Base-by-base conservation (phyloP, 305 asterid species). In the Nicotiana rustica region DNA sequence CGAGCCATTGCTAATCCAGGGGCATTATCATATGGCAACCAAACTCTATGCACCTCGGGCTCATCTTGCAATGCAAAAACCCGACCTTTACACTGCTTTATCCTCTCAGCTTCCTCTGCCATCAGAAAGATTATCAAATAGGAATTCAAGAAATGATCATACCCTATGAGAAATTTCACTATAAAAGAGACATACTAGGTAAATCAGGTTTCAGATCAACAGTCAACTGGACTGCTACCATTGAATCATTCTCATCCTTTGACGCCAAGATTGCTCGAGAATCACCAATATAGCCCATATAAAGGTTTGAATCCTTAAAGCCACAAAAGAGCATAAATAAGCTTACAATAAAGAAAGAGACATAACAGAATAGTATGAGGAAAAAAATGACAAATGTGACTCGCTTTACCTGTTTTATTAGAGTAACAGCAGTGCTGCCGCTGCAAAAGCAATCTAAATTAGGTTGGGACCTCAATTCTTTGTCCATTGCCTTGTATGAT, bases 1-100 rank as follows among this genome's bases (percentile, higher is more conserved):
- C 99, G 89, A 75, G 99, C 98, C 99, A 96, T 96, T n/a, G 99
- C 99, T 83, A 96, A 90, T 14, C 99, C 99, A 12, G 99, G 99
- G 79, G 98, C 98, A 90, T 96, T 97, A 82, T 96, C 98, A 82
- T 91, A 94, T 62, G 99, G 99, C 81, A 96, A 91, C 99, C 99
- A 96, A 86, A 96, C 99, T 83, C 99, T 89, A 55, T 88, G 98
- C 85, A 95, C 98, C 83, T 96, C 99, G 33, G 99, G 99, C 91
- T 96, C 99, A 66, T 96, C 99, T 90, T 92, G 95, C 86, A 96
- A 88, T 65, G 99, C 98, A 86, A 96, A 95, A 66, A 96, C 99
- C 83, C 98, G 92, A 80, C 99, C 99, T 83, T 90, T 94, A 69
- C 98, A 96, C 85, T 95, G 87, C 86, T 93, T 94, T 81, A 96